A percentile compares a stretch with the other conserved stretches of the same genome.
Evolutionary conservation across 2,329 filamentous ascomycete genomes (phyloP).

Genomic region (Fusarium gaditjirri): DNA sequence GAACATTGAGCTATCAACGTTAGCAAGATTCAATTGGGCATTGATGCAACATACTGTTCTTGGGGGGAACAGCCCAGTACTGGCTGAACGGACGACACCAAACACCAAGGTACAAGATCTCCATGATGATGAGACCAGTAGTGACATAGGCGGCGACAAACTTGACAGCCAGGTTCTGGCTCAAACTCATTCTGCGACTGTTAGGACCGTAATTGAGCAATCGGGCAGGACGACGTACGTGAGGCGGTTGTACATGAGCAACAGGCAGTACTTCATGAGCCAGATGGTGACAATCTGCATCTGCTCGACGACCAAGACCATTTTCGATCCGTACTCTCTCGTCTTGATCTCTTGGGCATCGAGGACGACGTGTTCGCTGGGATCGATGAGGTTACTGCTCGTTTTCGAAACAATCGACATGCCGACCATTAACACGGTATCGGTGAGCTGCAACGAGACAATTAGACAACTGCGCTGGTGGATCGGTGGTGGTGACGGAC

Average conservation of each 20-base stretch:
- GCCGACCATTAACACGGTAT: conserved; percentile 64
- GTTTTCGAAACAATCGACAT: conserved; percentile 66
- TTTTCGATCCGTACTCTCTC: conserved; percentile 66
- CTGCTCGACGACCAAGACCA: conserved; percentile 70
- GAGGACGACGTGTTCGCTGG: conserved; percentile 55
- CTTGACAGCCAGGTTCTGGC: conserved; percentile 60
- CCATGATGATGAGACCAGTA: conserved; percentile 60
- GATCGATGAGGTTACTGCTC: conserved; percentile 69
- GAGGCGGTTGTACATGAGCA: conserved; percentile 67
- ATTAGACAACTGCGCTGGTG: neutral
- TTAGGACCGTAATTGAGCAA: conserved; percentile 8
- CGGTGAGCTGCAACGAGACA: conserved; percentile 50
- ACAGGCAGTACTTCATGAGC: conserved; percentile 65
- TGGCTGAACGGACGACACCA: conserved; percentile 67
- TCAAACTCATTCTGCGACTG: conserved; percentile 54
- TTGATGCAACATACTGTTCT: conserved; percentile 53
- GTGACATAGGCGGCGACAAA: conserved; percentile 59
- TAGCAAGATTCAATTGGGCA: neutral
- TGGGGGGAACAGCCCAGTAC: conserved; percentile 67
- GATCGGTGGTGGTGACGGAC: conserved; percentile 47
- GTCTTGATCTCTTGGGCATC: conserved; percentile 56
- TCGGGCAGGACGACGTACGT: conserved; percentile 52
- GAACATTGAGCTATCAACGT: conserved; percentile 63
- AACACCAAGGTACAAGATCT: conserved; percentile 60
- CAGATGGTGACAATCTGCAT: conserved; percentile 69